phyloP scores from a whole-genome alignment of 2,329 filamentous ascomycete genomes.

The Neofusicoccum laricinum region DNA sequence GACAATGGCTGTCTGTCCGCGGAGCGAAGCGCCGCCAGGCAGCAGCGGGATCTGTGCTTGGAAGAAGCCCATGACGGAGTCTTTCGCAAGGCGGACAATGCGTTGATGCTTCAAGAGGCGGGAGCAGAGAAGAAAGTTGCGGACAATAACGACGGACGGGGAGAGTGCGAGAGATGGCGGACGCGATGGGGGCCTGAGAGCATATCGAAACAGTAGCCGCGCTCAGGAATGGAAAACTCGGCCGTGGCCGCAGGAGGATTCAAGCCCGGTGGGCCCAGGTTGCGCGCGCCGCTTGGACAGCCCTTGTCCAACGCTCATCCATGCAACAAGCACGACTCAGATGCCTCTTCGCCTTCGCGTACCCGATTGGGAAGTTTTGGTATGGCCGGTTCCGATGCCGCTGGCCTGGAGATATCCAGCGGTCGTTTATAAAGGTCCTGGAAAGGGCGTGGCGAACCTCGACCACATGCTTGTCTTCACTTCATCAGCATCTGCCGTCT shows the following conservation, averaged over 20 bases:
- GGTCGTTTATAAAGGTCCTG: background rate
- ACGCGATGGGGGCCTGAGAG: background rate
- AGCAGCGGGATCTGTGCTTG: constrained; percentile 1
- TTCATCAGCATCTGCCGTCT: background rate
- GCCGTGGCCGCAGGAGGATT: background rate
- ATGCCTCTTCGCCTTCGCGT: background rate
- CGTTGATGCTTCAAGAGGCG: background rate
- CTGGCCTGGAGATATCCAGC: background rate
- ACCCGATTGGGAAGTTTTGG: background rate
- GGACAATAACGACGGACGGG: background rate
- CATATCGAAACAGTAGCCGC: background rate
- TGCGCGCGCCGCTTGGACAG: background rate
- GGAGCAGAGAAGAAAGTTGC: background rate
- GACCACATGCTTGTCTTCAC: background rate
- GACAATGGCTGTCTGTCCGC: background rate
- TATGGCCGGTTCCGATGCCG: background rate
- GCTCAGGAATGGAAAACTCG: background rate
- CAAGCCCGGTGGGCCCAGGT: background rate
- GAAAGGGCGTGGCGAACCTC: background rate
- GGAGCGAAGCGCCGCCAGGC: background rate
- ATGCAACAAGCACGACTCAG: background rate
- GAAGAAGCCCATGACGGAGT: background rate
- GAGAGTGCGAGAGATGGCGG: background rate
- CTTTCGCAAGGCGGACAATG: background rate
- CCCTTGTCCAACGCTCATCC: background rate